Conservation (phyloP, 83 land plant genomes). For the Diphasiastrum complanatum region DNA sequence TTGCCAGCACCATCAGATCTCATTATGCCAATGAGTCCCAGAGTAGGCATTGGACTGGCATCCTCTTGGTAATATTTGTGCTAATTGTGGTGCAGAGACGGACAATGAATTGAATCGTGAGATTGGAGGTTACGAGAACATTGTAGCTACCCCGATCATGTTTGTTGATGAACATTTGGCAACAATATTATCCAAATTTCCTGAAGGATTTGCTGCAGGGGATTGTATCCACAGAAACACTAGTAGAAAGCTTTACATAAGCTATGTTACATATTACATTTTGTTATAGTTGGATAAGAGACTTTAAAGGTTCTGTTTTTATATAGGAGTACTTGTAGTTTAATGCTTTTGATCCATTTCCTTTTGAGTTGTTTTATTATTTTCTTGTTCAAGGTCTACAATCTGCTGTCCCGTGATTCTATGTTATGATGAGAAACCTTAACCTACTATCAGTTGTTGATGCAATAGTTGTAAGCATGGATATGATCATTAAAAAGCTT, state of each 20-base stretch:
- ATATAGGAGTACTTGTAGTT: background rate
- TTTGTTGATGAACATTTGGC: slow-evolving; percentile 62
- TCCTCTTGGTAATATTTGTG: no score
- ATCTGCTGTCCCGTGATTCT: no score
- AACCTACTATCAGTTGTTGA: slow-evolving; percentile 62
- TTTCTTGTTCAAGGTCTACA: background rate
- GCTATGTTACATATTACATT: background rate
- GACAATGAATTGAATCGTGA: slow-evolving; percentile 74
- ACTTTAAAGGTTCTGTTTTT: background rate
- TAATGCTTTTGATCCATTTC: background rate
- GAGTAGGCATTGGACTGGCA: no score
- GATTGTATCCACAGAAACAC: slow-evolving; percentile 75
- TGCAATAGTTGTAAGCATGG: slow-evolving; percentile 94
- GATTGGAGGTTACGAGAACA: slow-evolving; percentile 82
- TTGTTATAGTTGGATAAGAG: no score
- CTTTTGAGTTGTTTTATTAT: background rate
- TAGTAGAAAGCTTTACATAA: background rate
- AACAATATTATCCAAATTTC: slow-evolving; percentile 39
- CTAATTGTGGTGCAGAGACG: slow-evolving; percentile 44
- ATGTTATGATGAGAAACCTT: slow-evolving; percentile 34
- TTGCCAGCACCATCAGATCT: no score
- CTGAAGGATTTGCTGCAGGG: slow-evolving; percentile 50
- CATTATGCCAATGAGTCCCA: no score
- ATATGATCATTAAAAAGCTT: slow-evolving; percentile 76
- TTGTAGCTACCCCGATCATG: slow-evolving; percentile 47